Evolutionary conservation across 2,329 filamentous ascomycete species (phyloP).

Genomic region (Aspergillus terreus): DNA sequence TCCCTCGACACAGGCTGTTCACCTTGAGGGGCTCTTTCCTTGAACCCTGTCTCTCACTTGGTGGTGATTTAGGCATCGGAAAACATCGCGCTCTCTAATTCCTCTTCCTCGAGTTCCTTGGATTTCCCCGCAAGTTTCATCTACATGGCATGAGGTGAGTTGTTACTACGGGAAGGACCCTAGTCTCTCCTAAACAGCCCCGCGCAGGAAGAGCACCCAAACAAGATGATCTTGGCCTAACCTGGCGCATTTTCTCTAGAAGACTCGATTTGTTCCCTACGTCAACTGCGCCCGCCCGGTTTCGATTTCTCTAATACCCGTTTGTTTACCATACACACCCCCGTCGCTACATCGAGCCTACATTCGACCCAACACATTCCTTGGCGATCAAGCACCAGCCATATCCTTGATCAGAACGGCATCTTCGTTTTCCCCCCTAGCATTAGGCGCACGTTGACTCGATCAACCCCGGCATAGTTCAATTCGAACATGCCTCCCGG

Average conservation of each 20-base stretch:
- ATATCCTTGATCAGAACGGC: background rate
- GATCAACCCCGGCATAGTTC: slow-evolving; percentile 13
- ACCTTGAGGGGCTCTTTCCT: slow-evolving; percentile 2
- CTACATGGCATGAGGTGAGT: slow-evolving; percentile 26
- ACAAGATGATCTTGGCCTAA: slow-evolving; percentile 2
- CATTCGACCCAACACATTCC: background rate
- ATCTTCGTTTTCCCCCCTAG: background rate
- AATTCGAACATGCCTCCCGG: slow-evolving; percentile 38
- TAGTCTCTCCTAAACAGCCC: slow-evolving; percentile 11
- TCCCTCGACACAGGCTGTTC: slow-evolving; percentile 15
- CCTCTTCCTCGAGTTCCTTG: slow-evolving; percentile 7
- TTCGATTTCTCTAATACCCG: background rate
- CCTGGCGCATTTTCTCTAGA: background rate
- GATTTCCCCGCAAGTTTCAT: slow-evolving; percentile 22
- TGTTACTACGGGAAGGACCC: slow-evolving; percentile 10
- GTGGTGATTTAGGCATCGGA: background rate
- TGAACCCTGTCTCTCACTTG: background rate
- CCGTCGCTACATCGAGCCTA: background rate
- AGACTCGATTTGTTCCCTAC: background rate
- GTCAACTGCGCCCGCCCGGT: background rate
- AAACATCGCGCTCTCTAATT: slow-evolving; percentile 12
- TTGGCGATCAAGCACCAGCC: background rate
- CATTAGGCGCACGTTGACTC: background rate
- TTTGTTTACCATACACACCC: slow-evolving; percentile 3
- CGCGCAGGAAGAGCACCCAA: slow-evolving; percentile 9